A percentile compares a stretch with the other conserved stretches of the same genome.
phyloP scores from a whole-genome alignment of 176 grass and related monocot species.

The Puya raimondii region DNA sequence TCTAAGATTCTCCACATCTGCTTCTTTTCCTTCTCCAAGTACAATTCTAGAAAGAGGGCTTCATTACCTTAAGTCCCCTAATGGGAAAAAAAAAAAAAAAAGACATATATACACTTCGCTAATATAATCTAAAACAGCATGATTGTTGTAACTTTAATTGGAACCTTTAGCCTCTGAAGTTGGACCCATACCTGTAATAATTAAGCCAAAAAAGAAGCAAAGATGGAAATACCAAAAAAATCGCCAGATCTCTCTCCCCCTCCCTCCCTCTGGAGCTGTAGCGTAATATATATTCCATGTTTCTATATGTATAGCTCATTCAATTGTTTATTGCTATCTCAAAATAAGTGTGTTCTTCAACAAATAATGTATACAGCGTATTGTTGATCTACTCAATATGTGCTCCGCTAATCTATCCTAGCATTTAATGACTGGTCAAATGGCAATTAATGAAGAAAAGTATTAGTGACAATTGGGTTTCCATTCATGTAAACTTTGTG shows the following conservation, averaged over 20 bases:
- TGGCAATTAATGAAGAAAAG: too few relatives aligned
- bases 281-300: too few relatives aligned
- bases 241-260: too few relatives aligned
- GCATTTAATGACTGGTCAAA: too few relatives aligned
- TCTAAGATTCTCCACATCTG: constrained; percentile 27
- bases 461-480: too few relatives aligned
- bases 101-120: constrained; percentile 18
- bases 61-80: constrained; percentile 18
- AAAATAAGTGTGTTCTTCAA: too few relatives aligned
- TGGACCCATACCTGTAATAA: background rate
- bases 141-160: background rate
- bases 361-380: too few relatives aligned
- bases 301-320: too few relatives aligned
- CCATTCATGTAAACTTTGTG: too few relatives aligned
- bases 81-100: constrained; percentile 19
- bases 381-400: background rate
- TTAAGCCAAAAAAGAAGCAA: background rate
- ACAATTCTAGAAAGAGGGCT: constrained; percentile 40
- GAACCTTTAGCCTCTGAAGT: background rate
- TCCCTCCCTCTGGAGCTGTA: too few relatives aligned
- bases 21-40: constrained; percentile 29
- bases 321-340: too few relatives aligned
- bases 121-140: background rate
- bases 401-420: too few relatives aligned
- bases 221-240: background rate